Evolutionary conservation across 192 early-diverging fungal genomes (phyloP), one percentile per base, ranked within the genome.

Genomic region (Coemansia sp.): DNA sequence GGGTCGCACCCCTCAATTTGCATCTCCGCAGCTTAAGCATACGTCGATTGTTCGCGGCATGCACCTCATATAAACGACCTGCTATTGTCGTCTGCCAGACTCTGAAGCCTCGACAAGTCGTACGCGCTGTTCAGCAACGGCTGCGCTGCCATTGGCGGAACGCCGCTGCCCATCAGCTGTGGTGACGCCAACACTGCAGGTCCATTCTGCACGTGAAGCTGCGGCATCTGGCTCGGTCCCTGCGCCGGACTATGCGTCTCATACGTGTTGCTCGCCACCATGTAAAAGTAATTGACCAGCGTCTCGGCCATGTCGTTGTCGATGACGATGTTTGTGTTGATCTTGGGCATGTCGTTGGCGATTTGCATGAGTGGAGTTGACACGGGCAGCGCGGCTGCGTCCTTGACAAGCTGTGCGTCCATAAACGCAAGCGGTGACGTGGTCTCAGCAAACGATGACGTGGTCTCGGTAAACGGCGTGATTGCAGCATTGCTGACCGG

Each of bases 291-390:
- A 35, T 81, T 75, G 7, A 81, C 78, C 53, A 81, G 72, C 22
- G 78, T 81, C 62, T 81, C 78, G 0, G 78, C 78, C 78, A 81
- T 81, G 50, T 81, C 75, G 53, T 74, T 81, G 57, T 81, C 78
- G 24, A 81, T 81, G 14, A 81, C 78, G 29, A 81, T 65, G 52
- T 75, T 75, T 2, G 78, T 75, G 64, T 79, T 79, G 49, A 79
- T 73, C 14, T 67, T 61, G 23, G 60, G 22, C 35, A 67, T 21
- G 10, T 56, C 64, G 15, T 22, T 52, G 24, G 60, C 48, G 10
- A 64, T 27, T 15, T 59, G 64, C 56, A 70, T 32, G 32, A 32
- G 32, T 8, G 32, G 32, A 7, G 32, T 32, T 7, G 32, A 32
- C 32, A 32, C 32, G 6, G 32, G 32, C 32, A 32, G 7, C 29